phyloP scores from a whole-genome alignment of 768 basidiomycete species.

The Hypsizygus marmoreus region DNA sequence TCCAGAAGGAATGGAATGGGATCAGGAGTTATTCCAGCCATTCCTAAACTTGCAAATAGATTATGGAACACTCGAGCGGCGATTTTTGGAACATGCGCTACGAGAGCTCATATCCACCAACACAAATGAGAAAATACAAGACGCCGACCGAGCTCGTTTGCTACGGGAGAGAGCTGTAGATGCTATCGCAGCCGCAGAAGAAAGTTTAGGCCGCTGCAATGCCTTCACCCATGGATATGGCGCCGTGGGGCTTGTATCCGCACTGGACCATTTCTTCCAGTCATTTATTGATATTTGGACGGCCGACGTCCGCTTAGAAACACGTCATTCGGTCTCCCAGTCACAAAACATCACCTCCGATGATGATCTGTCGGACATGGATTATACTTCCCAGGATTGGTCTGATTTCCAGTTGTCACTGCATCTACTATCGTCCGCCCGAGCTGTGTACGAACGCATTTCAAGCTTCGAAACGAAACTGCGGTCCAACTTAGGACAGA shows the following conservation, averaged over 20 bases:
- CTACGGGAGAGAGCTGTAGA: slow-evolving; percentile 77
- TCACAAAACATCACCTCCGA: slow-evolving; percentile 35
- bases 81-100: slow-evolving; percentile 62
- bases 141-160: slow-evolving; percentile 57
- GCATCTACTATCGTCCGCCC: slow-evolving; percentile 81
- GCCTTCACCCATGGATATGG: slow-evolving; percentile 92
- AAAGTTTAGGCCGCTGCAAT: slow-evolving; percentile 72
- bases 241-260: slow-evolving; percentile 66
- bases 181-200: slow-evolving; percentile 78
- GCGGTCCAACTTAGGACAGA: slow-evolving; percentile 55
- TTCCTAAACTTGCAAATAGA: slow-evolving; percentile 91
- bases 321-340: slow-evolving; percentile 28
- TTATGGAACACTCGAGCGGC: slow-evolving; percentile 77
- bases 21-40: slow-evolving; percentile 89
- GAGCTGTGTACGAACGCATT: slow-evolving; percentile 70
- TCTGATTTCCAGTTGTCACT: slow-evolving; percentile 79
- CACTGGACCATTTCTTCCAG: slow-evolving; percentile 71
- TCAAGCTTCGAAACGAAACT: slow-evolving; percentile 70
- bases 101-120: slow-evolving; percentile 47
- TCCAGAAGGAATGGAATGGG: slow-evolving; percentile 69
- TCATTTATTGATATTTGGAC: slow-evolving; percentile 71
- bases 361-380: slow-evolving; percentile 74
- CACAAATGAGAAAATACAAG: slow-evolving; percentile 37
- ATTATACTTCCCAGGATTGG: slow-evolving; percentile 92
- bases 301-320: slow-evolving; percentile 46